Evolutionary conservation across 768 basidiomycete species (phyloP).

Genomic region (Terana coerulea): DNA sequence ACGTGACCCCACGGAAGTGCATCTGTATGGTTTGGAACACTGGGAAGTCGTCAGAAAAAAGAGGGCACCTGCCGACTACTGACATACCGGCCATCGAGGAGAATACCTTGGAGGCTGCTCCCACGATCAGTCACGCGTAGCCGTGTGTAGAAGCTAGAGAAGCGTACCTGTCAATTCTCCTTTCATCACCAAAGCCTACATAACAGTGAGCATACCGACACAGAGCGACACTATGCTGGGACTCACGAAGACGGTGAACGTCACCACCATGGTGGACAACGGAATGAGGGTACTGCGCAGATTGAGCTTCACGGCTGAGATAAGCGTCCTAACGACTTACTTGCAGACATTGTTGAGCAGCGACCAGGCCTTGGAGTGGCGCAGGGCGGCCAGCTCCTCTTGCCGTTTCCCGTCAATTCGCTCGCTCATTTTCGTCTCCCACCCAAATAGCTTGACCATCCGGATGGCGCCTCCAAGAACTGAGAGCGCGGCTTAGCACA

Average conservation of each 20-base stretch:
- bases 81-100: conserved; percentile 31
- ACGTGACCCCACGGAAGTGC: conserved; percentile 38
- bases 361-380: conserved; percentile 37
- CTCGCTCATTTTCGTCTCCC: conserved; percentile 44
- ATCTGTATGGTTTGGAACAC: conserved; percentile 62
- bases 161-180: too few species aligned
- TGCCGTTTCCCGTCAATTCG: conserved; percentile 55
- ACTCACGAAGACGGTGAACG: conserved; percentile 57
- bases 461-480: conserved; percentile 34
- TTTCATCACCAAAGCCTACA: conserved; percentile 3
- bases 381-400: conserved; percentile 54
- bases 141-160: too few species aligned
- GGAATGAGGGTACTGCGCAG: conserved; percentile 53
- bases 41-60: background rate
- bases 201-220: background rate
- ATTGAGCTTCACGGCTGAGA: background rate
- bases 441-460: conserved; percentile 47
- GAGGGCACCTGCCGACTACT: background rate
- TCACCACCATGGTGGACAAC: conserved; percentile 61
- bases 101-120: conserved; percentile 38
- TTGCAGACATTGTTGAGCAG: conserved; percentile 39
- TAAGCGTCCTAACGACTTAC: conserved; percentile 25
- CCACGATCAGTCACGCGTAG: too few species aligned
- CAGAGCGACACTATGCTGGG: background rate
- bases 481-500: conserved; percentile 8